Conservation (phyloP, 2,329 filamentous ascomycete species). For the Aureobasidium sp. region DNA sequence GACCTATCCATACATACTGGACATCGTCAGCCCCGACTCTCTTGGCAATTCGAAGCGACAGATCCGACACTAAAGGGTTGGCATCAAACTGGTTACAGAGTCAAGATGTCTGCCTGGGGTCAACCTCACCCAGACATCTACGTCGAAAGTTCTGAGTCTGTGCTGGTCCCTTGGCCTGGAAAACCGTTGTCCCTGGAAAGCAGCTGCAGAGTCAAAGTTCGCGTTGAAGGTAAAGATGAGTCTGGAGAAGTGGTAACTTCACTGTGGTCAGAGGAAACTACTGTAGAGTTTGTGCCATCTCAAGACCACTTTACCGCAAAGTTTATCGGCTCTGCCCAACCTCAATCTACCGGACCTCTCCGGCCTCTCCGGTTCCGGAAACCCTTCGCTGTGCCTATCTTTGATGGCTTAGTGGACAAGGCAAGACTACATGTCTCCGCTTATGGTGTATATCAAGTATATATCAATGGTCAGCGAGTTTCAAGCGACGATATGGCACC, state of each 20-base stretch:
- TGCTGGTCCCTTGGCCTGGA: constrained; percentile 16
- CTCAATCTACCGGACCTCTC: background rate
- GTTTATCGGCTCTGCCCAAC: constrained; percentile 12
- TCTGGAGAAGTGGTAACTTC: background rate
- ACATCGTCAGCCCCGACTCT: constrained; percentile 13
- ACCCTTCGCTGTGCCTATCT: constrained; percentile 24
- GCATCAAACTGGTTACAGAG: constrained; percentile 10
- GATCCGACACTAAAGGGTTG: background rate
- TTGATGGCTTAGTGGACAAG: background rate
- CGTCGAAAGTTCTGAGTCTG: constrained; percentile 4
- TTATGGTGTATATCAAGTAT: constrained; percentile 41
- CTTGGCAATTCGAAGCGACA: constrained; percentile 7
- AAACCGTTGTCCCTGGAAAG: background rate
- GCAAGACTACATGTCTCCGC: constrained; percentile 45
- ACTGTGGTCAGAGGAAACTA: constrained; percentile 3
- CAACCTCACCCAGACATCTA: background rate
- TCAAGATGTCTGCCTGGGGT: constrained; percentile 11
- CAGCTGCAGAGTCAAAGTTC: constrained; percentile 13
- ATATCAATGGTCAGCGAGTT: constrained; percentile 42
- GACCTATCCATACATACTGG: background rate
- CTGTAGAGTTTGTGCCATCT: background rate
- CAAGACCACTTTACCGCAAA: background rate
- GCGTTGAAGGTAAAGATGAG: background rate
- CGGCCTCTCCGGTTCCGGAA: constrained; percentile 28
- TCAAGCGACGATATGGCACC: constrained; percentile 36